Evolutionary conservation across 805 yeast species (phyloP).

Genomic region (Candida sanyiensis): DNA sequence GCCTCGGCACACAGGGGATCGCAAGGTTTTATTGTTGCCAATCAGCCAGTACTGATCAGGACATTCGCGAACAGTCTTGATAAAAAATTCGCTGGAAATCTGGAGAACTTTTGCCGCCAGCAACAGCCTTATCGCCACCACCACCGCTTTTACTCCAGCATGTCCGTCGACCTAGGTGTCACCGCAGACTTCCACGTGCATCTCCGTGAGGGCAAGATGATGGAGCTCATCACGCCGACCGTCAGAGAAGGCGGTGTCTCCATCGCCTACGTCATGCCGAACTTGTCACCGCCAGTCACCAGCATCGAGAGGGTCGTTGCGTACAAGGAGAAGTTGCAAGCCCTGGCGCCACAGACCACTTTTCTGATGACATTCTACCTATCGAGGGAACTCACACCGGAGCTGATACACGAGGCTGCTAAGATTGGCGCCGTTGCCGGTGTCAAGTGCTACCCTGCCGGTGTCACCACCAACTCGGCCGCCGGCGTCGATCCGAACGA

Average conservation of each 20-base stretch:
- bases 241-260: conserved; percentile 87
- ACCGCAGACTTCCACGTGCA: conserved; percentile 96
- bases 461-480: conserved; percentile 94
- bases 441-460: conserved; percentile 96
- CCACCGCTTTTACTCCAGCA: too few relatives aligned
- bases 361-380: conserved; percentile 90
- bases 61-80: too few relatives aligned
- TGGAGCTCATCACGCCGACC: conserved; percentile 86
- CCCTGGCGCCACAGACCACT: conserved; percentile 73
- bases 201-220: conserved; percentile 89
- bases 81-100: too few relatives aligned
- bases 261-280: conserved; percentile 94
- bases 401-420: conserved; percentile 76
- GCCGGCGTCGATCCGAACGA: conserved; percentile 94
- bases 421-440: conserved; percentile 65
- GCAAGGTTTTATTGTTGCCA: neutral
- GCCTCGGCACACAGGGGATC: neutral
- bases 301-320: conserved; percentile 64
- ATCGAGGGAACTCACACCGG: conserved; percentile 76
- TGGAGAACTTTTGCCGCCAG: too few relatives aligned
- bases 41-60: too few relatives aligned
- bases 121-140: too few relatives aligned
- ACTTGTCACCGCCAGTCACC: conserved; percentile 86
- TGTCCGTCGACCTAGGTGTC: conserved; percentile 48
- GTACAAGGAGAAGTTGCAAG: conserved; percentile 60